Evolutionary conservation across 148 eudicot genomes (phyloP), one percentile per base, ranked within the genome.

Genomic region (Chenopodium album): DNA sequence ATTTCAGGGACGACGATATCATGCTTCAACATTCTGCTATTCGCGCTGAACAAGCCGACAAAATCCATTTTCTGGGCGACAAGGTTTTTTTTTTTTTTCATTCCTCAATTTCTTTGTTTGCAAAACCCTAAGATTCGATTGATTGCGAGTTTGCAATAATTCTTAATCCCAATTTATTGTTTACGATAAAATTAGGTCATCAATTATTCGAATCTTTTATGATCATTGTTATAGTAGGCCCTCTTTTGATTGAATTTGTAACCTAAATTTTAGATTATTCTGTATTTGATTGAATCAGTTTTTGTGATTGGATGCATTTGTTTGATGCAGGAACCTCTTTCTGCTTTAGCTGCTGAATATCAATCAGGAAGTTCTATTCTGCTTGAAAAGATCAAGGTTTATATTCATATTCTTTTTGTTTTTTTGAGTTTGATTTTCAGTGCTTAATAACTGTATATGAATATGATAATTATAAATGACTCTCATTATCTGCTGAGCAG

Each of bases 1-100:
- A 85, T 80, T 82, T 80, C 46, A 92, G 82, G 88, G 98, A 93
- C 60, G 92, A 90, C 76, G 98, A 92, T 28, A 89, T 90, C 82
- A 90, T 92, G 91, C 89, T 89, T 82, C 97, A 95, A 83, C 98
- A 95, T 77, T 87, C 94, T 69, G 90, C 89, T n/a, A 93, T 93
- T 82, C 87, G 69, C 23, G 94, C 90, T 32, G 92, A 80, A 70
- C 94, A 92, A 81, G 91, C 97, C 78, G 87, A 82, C 85, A 93
- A 91, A 81, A 65, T 90, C 82, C 94, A 89, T 6, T 90, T 88
- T 76, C 89, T 95, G 32, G 97, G 93, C 78, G 94, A 92, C 88
- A 90, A 95, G 97, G 99, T 34, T 31, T 2, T 31, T 31, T 34
- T 31, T 31, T 34, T 85, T 28, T 47, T 31, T 46, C 14, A 50